These are phyloP conservation scores for Tricholoma flavovirens DNA, from an alignment of 768 basidiomycete species.

Conservation along the genomic window DNA sequence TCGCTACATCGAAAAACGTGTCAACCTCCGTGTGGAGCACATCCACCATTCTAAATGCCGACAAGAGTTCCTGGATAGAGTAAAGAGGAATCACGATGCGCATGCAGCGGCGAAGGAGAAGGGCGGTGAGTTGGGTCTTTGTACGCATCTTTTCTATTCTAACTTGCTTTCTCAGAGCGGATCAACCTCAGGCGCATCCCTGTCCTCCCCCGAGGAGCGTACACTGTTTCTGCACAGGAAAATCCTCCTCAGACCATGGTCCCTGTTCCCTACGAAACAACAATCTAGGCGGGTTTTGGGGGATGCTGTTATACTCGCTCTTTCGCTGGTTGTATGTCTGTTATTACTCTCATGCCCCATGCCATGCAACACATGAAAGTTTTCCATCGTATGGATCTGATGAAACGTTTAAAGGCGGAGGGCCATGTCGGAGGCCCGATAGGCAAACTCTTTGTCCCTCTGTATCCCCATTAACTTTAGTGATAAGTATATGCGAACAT, in stretches of 20 bases:
- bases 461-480: background rate
- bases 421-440: background rate
- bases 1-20: constrained; percentile 98
- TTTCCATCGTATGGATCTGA: background rate
- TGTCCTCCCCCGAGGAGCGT: constrained; percentile 73
- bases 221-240: constrained; percentile 60
- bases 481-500: background rate
- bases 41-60: constrained; percentile 95
- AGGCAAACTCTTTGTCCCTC: background rate
- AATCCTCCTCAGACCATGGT: constrained; percentile 92
- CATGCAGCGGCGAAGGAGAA: constrained; percentile 85
- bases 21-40: constrained; percentile 97
- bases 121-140: constrained; percentile 58
- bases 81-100: constrained; percentile 83
- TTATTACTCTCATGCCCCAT: constrained; percentile 22
- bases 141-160: background rate
- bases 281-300: constrained; percentile 57
- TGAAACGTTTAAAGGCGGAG: background rate
- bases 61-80: constrained; percentile 94
- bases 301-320: constrained; percentile 9
- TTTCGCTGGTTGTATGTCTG: constrained; percentile 20
- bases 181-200: constrained; percentile 84
- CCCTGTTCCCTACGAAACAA: constrained; percentile 93
- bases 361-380: constrained; percentile 22
- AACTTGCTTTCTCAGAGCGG: constrained; percentile 46